These are phyloP conservation scores for Wakefieldia striispora DNA, from an alignment of 768 basidiomycete species.

Conservation along the genomic window DNA sequence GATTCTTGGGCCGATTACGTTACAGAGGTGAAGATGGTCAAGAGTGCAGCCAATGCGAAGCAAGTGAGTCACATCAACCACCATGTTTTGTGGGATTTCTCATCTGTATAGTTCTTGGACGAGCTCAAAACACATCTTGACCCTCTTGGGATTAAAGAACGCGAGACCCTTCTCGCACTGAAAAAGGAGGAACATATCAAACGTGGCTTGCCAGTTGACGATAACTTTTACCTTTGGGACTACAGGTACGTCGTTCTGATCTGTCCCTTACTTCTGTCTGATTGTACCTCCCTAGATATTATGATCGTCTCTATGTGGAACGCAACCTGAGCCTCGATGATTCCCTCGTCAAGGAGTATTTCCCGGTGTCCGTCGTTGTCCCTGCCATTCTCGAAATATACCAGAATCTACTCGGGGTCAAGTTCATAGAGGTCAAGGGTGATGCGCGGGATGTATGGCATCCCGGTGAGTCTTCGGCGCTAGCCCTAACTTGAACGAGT, in stretches of 20 bases:
- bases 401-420: slow-evolving; percentile 75
- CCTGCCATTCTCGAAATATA: slow-evolving; percentile 82
- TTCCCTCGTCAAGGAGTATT: slow-evolving; percentile 81
- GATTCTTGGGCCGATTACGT: slow-evolving; percentile 81
- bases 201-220: slow-evolving; percentile 60
- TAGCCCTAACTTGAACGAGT: neutral
- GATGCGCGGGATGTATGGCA: slow-evolving; percentile 74
- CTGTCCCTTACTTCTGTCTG: too few relatives aligned
- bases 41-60: slow-evolving; percentile 58
- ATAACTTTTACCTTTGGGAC: slow-evolving; percentile 81
- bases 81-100: too few relatives aligned
- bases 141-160: slow-evolving; percentile 70
- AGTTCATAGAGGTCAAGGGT: slow-evolving; percentile 54
- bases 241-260: slow-evolving; percentile 49
- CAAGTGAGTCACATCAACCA: slow-evolving; percentile 38
- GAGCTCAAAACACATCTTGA: slow-evolving; percentile 73
- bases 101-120: slow-evolving; percentile 58
- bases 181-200: slow-evolving; percentile 73
- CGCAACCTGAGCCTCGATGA: slow-evolving; percentile 70
- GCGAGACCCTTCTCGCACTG: slow-evolving; percentile 60
- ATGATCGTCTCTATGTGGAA: slow-evolving; percentile 51
- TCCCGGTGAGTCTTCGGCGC: slow-evolving; percentile 47
- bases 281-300: slow-evolving; percentile 21
- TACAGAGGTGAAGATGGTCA: slow-evolving; percentile 86
- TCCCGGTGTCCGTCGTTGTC: slow-evolving; percentile 82